Conservation (phyloP, 352 stramenopile species). For the Peronosclerospora sorghi region DNA sequence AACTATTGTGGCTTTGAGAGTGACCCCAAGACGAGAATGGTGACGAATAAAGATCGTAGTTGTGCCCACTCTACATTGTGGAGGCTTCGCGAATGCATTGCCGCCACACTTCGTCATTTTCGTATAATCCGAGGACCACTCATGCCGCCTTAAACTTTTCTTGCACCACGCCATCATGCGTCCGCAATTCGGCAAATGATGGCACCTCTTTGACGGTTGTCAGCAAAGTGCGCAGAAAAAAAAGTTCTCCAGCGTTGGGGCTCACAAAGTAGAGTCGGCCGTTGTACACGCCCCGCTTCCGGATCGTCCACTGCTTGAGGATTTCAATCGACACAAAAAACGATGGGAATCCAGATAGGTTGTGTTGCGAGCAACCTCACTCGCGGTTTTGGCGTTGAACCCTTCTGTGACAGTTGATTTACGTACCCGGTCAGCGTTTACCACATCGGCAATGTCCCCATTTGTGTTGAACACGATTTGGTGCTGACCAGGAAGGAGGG, state of each 20-base stretch:
- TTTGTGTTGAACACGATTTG: background rate
- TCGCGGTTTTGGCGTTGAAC: too few species aligned
- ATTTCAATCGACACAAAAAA: too few species aligned
- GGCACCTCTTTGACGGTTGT: too few species aligned
- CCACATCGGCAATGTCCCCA: background rate
- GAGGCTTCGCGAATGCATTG: background rate
- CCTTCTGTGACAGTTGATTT: background rate
- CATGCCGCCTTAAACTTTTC: background rate
- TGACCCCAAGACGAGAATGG: background rate
- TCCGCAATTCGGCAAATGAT: too few species aligned
- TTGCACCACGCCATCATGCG: background rate
- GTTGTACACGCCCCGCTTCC: too few species aligned
- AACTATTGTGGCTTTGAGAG: background rate
- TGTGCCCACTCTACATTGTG: background rate
- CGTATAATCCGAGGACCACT: background rate
- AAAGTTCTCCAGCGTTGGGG: too few species aligned
- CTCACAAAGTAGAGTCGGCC: too few species aligned
- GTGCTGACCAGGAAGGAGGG: too few species aligned
- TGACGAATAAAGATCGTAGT: background rate
- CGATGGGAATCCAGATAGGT: too few species aligned
- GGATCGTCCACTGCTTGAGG: too few species aligned
- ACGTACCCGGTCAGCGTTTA: background rate
- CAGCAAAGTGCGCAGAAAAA: too few species aligned
- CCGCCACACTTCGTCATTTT: background rate
- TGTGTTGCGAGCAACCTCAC: too few species aligned